phyloP scores from a whole-genome alignment of 805 yeast species.

The Saturnispora hagleri region DNA sequence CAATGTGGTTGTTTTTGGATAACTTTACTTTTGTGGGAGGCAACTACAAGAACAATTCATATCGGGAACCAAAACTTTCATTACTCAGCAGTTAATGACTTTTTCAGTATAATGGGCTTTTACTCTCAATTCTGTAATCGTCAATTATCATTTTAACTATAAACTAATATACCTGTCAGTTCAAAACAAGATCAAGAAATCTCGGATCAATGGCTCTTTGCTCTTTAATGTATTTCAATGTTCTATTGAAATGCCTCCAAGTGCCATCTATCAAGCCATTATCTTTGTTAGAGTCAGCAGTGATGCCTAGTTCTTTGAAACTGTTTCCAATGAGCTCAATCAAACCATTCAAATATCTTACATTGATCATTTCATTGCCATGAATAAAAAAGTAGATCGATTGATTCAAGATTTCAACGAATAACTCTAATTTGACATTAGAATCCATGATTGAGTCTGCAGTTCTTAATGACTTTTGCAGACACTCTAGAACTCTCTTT shows the following conservation, averaged over 20 bases:
- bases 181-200: constrained; percentile 28
- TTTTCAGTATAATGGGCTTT: too few relatives aligned
- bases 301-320: constrained; percentile 29
- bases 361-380: constrained; percentile 62
- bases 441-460: constrained; percentile 92
- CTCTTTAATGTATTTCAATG: constrained; percentile 57
- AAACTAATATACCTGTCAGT: background rate
- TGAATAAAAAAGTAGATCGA: constrained; percentile 80
- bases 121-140: background rate
- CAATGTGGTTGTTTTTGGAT: too few relatives aligned
- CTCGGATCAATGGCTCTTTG: constrained; percentile 66
- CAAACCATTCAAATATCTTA: constrained; percentile 73
- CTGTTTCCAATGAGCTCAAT: constrained; percentile 73
- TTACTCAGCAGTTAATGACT: too few relatives aligned
- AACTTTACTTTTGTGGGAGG: too few relatives aligned
- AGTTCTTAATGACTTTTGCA: constrained; percentile 78
- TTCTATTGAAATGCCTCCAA: constrained; percentile 55
- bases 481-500: constrained; percentile 81
- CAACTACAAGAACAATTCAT: too few relatives aligned
- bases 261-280: constrained; percentile 22
- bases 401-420: constrained; percentile 82
- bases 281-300: background rate
- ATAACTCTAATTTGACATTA: constrained; percentile 64
- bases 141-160: background rate
- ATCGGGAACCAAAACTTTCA: too few relatives aligned